Evolutionary conservation across 129 eudicot species (phyloP).

Genomic region (Saposhnikovia divaricata): DNA sequence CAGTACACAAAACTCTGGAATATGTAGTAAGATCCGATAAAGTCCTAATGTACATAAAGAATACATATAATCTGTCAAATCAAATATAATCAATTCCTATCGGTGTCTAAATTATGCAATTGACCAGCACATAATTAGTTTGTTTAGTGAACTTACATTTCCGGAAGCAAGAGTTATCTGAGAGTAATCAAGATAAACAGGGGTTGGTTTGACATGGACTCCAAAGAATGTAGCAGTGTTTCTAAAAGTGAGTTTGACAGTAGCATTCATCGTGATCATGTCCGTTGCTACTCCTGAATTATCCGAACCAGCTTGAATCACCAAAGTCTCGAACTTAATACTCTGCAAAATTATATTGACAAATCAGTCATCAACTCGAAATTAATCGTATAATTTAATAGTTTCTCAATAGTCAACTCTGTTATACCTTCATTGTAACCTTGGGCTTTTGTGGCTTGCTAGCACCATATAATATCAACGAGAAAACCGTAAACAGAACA

Average conservation of each 20-base stretch:
- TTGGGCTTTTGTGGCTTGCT: slow-evolving; percentile 71
- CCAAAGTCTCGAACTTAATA: slow-evolving; percentile 60
- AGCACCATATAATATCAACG: slow-evolving; percentile 65
- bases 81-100: too few relatives aligned
- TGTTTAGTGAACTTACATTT: slow-evolving; percentile 34
- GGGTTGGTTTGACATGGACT: slow-evolving; percentile 74
- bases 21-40: background rate
- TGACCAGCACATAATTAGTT: background rate
- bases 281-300: slow-evolving; percentile 79
- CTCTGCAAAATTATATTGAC: slow-evolving; percentile 35
- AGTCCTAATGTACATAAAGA: too few relatives aligned
- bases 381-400: background rate
- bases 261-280: slow-evolving; percentile 69
- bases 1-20: background rate
- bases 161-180: slow-evolving; percentile 68
- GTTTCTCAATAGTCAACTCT: background rate
- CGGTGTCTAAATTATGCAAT: background rate
- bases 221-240: slow-evolving; percentile 87
- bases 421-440: slow-evolving; percentile 57
- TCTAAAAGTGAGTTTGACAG: slow-evolving; percentile 53
- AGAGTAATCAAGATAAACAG: slow-evolving; percentile 56
- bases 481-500: slow-evolving; percentile 54
- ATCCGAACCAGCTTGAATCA: slow-evolving; percentile 85
- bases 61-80: too few relatives aligned
- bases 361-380: background rate